These are phyloP conservation scores for Leccinum subgranulosum DNA, from an alignment of 768 basidiomycete species.

Conservation along the genomic window DNA sequence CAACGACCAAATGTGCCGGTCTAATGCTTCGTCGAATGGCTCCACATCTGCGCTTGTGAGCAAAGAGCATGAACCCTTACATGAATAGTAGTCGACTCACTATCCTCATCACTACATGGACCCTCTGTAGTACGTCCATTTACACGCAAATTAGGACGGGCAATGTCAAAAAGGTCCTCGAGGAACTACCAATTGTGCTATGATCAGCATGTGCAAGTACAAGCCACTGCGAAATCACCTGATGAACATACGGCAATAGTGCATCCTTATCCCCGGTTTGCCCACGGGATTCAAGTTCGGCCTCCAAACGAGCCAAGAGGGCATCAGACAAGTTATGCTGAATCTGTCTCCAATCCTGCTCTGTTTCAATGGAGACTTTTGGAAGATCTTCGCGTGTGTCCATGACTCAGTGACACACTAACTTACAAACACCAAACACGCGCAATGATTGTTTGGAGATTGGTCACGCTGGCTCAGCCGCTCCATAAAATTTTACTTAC, in stretches of 20 bases:
- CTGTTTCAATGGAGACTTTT: constrained; percentile 60
- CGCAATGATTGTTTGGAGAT: too few species aligned
- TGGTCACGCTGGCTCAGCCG: too few species aligned
- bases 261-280: constrained; percentile 43
- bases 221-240: constrained; percentile 36
- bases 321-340: constrained; percentile 49
- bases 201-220: not conserved
- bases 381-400: constrained; percentile 42
- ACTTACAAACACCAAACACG: too few species aligned
- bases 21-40: constrained; percentile 83
- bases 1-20: constrained; percentile 77
- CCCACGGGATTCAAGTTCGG: constrained; percentile 40
- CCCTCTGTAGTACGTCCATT: constrained; percentile 77
- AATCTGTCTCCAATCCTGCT: constrained; percentile 65
- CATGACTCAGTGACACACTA: constrained; percentile 8
- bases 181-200: constrained; percentile 44
- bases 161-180: constrained; percentile 57
- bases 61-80: not conserved
- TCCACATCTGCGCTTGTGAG: constrained; percentile 53
- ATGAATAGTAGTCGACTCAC: constrained; percentile 30
- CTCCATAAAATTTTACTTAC: too few species aligned
- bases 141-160: constrained; percentile 70
- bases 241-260: constrained; percentile 47
- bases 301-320: constrained; percentile 44
- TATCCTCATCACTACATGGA: constrained; percentile 52